phyloP scores from a whole-genome alignment of 345 rosid genomes.

The Corchorus capsularis region DNA sequence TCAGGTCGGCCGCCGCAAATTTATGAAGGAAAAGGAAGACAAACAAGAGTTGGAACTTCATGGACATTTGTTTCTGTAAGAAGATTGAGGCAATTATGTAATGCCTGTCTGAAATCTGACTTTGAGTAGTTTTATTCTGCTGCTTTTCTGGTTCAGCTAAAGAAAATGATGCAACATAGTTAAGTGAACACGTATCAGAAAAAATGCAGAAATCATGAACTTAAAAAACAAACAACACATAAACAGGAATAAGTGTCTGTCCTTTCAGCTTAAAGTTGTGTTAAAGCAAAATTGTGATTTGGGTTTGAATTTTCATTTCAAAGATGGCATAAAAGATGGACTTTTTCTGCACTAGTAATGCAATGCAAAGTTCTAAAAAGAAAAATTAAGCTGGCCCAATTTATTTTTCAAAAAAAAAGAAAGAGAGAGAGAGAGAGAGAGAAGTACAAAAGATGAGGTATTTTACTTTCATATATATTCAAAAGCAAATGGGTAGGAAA shows the following conservation, averaged over 20 bases:
- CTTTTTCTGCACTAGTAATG: neutral
- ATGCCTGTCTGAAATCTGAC: neutral
- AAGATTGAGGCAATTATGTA: constrained; percentile 15
- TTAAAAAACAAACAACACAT: too few species aligned
- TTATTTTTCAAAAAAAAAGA: neutral
- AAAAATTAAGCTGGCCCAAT: neutral
- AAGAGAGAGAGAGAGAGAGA: neutral
- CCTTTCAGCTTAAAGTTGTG: neutral
- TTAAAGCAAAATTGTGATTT: neutral
- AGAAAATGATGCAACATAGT: constrained; percentile 1
- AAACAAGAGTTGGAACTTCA: constrained; percentile 33
- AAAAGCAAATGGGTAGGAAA: constrained; percentile 4
- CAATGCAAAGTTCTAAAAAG: neutral
- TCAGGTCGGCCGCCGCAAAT: constrained; percentile 40
- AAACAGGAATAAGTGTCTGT: neutral
- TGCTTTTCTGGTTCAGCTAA: constrained; percentile 2
- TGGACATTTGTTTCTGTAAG: constrained; percentile 16
- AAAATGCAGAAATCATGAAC: neutral
- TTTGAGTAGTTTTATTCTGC: neutral
- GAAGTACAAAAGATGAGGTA: neutral
- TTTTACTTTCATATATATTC: neutral
- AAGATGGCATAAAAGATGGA: neutral
- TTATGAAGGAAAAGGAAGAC: constrained; percentile 26
- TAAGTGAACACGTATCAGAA: neutral
- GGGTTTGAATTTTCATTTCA: neutral